Evolutionary conservation across 306 rosid species (phyloP), one percentile per base, ranked within the genome.

Genomic region (Rosa persica): DNA sequence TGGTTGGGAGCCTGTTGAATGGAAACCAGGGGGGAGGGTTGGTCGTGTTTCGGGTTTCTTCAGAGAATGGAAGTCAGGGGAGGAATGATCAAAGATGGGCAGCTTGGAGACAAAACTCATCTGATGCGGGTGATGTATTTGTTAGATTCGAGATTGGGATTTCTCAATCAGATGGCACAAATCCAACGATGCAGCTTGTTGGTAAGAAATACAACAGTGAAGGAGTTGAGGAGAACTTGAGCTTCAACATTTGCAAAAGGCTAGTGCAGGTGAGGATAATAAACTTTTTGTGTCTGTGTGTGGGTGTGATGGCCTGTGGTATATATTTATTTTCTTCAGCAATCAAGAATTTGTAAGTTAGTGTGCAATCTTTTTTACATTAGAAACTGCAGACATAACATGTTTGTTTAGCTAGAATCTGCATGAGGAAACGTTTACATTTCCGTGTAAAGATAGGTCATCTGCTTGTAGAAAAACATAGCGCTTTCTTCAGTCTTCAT

Each of bases 201-300:
- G 85, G 80, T 81, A 74, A 91, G 89, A 88, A 87, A 77, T 86
- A 81, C 58, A 22, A 76, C 77, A 85, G 91, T 74, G 98, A 93
- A 15, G 92, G 97, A 30, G 83, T 85, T 27, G 94, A 88, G 42
- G 96, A 88, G 74, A 85, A 88, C 74, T 82, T 91, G 91, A 96
- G 98, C 94, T 96, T 96, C 89, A 86, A 80, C 79, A 87, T 93
- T 61, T 96, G 99, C 92, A 88, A 88, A 88, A 91, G 81, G 84
- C 89, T 96, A 27, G 99, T 93, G 68, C 97, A 96, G 98, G 99
- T 96, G 82, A 84, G 93, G 48, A 22, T 79, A 58, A 23, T 79
- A 23, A 60, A 70, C 46, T 43, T 22, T 47, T 22, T 62, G 4
- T 15, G 0, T 60, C 7, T 6, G 15, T 72, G 51, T 67, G 47